Conservation (phyloP, 441 rosid genomes). For the Raphanus hybrid region DNA sequence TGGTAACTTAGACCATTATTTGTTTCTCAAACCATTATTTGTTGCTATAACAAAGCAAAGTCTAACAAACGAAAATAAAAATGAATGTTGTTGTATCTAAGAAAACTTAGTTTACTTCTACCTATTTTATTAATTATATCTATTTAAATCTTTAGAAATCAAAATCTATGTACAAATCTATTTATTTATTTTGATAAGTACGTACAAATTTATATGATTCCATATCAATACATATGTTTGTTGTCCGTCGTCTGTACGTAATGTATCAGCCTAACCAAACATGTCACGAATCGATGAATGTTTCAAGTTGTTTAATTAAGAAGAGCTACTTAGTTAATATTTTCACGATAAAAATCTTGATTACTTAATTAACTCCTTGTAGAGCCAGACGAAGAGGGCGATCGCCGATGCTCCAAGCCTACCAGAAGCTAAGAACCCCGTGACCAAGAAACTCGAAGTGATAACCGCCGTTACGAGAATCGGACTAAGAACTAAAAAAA, state of each 20-base stretch:
- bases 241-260: background rate
- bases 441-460: constrained; percentile 47
- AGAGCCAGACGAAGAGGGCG: constrained; percentile 73
- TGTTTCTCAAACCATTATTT: background rate
- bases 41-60: no score
- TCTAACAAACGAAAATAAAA: no score
- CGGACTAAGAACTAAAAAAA: constrained; percentile 71
- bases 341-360: background rate
- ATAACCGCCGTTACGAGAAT: constrained; percentile 74
- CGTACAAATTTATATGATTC: background rate
- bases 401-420: constrained; percentile 67
- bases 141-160: background rate
- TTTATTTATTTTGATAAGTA: no score
- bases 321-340: background rate
- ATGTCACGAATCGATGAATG: background rate
- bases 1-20: background rate
- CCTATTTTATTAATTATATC: background rate
- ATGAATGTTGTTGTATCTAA: no score
- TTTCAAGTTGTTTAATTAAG: background rate
- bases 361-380: constrained; percentile 50
- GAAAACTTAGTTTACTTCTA: background rate
- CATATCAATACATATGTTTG: background rate
- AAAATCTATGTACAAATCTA: background rate
- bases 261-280: background rate
- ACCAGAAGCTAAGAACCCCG: constrained; percentile 73